These are phyloP conservation scores for Brassica nigra DNA, from an alignment of 345 rosid species.

Conservation along the genomic window DNA sequence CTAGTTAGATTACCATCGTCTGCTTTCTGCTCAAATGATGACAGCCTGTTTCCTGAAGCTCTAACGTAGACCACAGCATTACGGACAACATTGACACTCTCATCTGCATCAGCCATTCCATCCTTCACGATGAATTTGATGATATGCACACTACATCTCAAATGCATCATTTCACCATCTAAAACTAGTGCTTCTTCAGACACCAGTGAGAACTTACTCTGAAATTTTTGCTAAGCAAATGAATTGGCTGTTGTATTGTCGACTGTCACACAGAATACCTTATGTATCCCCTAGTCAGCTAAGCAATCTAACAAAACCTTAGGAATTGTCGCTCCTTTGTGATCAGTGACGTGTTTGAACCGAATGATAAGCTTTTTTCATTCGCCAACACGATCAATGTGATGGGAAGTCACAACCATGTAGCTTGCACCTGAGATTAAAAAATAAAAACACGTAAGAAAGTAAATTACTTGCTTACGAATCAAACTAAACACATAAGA, in stretches of 20 bases:
- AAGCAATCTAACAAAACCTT: background rate
- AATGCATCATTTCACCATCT: background rate
- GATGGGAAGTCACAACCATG: background rate
- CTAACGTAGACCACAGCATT: background rate
- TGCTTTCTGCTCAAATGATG: background rate
- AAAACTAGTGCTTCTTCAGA: background rate
- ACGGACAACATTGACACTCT: background rate
- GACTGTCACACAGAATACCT: background rate
- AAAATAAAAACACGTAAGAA: background rate
- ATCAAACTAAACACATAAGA: background rate
- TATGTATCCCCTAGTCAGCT: background rate
- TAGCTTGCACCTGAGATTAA: background rate
- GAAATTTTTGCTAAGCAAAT: background rate
- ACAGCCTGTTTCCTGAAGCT: background rate
- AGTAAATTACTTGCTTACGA: too few species aligned
- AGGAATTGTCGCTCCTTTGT: background rate
- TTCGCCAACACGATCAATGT: background rate
- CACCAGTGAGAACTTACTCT: background rate
- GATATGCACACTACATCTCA: background rate
- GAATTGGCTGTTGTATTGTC: background rate
- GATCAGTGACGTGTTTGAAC: background rate
- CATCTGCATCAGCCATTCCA: background rate
- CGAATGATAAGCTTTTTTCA: background rate
- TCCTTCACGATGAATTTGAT: background rate
- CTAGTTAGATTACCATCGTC: background rate